These are phyloP conservation scores for Chimonanthus salicifolius DNA, from an alignment of 164 flowering plant genomes.

Conservation along the genomic window DNA sequence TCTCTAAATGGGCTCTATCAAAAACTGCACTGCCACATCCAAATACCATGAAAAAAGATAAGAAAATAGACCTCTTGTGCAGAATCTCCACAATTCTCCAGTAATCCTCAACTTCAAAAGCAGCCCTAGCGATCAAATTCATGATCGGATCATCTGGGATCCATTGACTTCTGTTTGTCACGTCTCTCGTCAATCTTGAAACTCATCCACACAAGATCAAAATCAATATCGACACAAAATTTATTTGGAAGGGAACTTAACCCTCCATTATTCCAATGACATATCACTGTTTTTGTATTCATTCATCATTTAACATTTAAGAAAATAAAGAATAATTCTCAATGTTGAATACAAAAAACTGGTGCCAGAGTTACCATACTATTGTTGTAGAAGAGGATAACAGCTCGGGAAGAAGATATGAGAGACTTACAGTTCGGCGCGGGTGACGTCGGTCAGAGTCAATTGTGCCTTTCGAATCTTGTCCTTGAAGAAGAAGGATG, in stretches of 20 bases:
- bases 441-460: slow-evolving; percentile 82
- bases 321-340: not conserved
- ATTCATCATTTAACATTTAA: not conserved
- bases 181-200: slow-evolving; percentile 74
- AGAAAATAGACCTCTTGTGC: slow-evolving; percentile 53
- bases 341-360: not conserved
- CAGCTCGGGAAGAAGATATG: not conserved
- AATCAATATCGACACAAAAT: not conserved
- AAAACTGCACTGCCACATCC: not conserved
- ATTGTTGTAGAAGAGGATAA: not conserved
- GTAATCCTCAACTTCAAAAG: slow-evolving; percentile 91
- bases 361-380: not conserved
- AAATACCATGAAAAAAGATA: not conserved
- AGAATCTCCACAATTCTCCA: slow-evolving; percentile 74
- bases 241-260: too few relatives aligned
- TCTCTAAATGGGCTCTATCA: not conserved
- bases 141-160: slow-evolving; percentile 52
- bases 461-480: slow-evolving; percentile 78
- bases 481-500: slow-evolving; percentile 79
- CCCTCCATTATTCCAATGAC: too few relatives aligned
- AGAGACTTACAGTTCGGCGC: slow-evolving; percentile 70
- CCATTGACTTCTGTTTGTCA: slow-evolving; percentile 61
- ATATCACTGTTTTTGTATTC: too few relatives aligned
- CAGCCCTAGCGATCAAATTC: slow-evolving; percentile 67
- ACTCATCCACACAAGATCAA: not conserved